phyloP scores from a whole-genome alignment of 179 eudicot genomes.

The Vitellaria paradoxa region DNA sequence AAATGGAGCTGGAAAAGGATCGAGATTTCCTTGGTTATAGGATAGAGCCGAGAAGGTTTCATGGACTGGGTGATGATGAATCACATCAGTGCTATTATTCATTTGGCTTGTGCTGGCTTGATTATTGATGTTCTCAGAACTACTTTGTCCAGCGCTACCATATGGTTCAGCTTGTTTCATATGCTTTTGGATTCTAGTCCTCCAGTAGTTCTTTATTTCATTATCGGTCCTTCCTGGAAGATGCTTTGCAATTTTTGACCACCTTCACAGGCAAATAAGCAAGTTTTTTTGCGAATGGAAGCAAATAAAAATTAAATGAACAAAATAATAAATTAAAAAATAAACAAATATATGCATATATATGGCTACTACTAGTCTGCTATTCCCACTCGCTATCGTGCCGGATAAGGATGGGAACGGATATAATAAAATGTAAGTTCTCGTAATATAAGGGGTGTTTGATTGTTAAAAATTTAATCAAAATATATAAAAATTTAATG shows the following conservation, averaged over 20 bases:
- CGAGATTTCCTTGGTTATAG: slow-evolving; percentile 10
- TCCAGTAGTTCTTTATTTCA: slow-evolving; percentile 48
- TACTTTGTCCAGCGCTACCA: slow-evolving; percentile 14
- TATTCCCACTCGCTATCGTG: too few relatives aligned
- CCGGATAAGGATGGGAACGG: too few relatives aligned
- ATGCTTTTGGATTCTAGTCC: slow-evolving; percentile 48
- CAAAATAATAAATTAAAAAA: too few relatives aligned
- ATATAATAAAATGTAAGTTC: too few relatives aligned
- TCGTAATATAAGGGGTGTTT: too few relatives aligned
- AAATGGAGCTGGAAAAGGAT: slow-evolving; percentile 22
- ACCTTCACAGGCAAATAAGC: slow-evolving; percentile 23
- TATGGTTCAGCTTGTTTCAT: slow-evolving; percentile 34
- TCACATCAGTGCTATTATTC: not conserved
- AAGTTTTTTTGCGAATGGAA: not conserved
- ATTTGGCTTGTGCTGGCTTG: slow-evolving; percentile 34
- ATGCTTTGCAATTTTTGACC: slow-evolving; percentile 57
- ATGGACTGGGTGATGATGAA: slow-evolving; percentile 1
- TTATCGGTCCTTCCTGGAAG: slow-evolving; percentile 49
- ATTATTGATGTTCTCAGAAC: slow-evolving; percentile 14
- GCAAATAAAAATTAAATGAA: not conserved
- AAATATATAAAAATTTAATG: too few relatives aligned
- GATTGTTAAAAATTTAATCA: too few relatives aligned
- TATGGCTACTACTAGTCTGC: too few relatives aligned
- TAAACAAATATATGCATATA: not conserved
- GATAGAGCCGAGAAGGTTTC: slow-evolving; percentile 14